Evolutionary conservation across 305 asterid genomes (phyloP).

Genomic region (Fraxinus velutina): DNA sequence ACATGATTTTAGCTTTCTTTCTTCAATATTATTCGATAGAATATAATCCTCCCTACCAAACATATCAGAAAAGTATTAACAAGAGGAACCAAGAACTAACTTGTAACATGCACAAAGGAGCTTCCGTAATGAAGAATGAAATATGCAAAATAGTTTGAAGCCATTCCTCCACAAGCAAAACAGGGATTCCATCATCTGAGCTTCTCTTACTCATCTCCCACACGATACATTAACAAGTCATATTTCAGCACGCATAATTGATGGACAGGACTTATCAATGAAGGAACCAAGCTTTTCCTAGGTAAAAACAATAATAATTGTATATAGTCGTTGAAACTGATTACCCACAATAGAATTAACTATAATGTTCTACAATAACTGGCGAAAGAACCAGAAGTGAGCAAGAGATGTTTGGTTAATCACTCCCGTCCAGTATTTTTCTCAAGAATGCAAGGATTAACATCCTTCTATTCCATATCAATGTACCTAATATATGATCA

Average conservation of each 20-base stretch:
- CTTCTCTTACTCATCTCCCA: background rate
- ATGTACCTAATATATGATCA: background rate
- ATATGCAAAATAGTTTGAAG: background rate
- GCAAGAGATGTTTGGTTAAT: background rate
- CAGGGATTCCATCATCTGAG: background rate
- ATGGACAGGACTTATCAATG: background rate
- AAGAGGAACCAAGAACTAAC: conserved; percentile 2
- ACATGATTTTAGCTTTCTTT: background rate
- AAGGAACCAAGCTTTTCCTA: background rate
- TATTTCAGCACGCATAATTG: background rate
- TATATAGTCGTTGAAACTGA: too few species aligned
- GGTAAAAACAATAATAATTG: background rate
- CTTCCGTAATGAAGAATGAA: background rate
- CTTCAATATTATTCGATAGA: background rate
- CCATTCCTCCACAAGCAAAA: background rate
- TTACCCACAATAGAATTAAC: background rate
- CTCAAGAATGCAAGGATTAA: background rate
- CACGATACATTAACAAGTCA: background rate
- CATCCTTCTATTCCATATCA: background rate
- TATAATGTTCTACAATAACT: background rate
- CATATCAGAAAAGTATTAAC: background rate
- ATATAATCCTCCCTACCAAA: background rate
- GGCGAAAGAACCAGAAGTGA: background rate
- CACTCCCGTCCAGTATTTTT: background rate
- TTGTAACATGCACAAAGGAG: background rate